Evolutionary conservation across 768 basidiomycete species (phyloP), one percentile per base, ranked within the genome.

Genomic region (Boletus fagicola): DNA sequence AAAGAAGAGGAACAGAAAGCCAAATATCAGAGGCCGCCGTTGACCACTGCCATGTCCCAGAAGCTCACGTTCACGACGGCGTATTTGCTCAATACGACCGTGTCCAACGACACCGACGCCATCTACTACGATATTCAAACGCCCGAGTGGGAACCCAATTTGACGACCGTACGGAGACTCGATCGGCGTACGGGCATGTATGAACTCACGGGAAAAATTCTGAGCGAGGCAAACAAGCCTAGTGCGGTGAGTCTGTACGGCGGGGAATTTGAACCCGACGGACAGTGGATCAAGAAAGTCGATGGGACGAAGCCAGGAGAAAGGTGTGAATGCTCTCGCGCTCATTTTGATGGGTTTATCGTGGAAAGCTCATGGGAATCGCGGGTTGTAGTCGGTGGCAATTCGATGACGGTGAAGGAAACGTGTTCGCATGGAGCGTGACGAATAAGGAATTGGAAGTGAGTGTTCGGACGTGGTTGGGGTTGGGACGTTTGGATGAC

Each of bases 51-150:
- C 61, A 62, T 65, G 60, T 62, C 74, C 49, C 66, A 74, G 47
- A 66, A 65, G 52, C 72, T 77, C 33, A 62, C 64, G 36, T 67
- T 78, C 47, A 78, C 76, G 46, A 78, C 76, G 50, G 68, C 75
- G 42, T 68, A 62, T 48, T 51, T 76, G 50, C 68, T 66, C 53
- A 77, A 75, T 56, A 70, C 75, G 59, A 65, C 75, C 39, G 69
- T 77, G 49, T 69, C 77, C 39, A 77, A 73, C 54, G 65, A 57
- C 35, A 69, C 64, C 54, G 77, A 78, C 59, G 64, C 63, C 57
- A 65, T 75, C 53, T 76, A 74, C 68, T 78, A 74, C 56, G 77
- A 78, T 54, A 62, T 78, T 53, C 66, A 71, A 38, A 78, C 76
- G 33, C 75, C 73, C 18, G 65, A 69, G 42, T 75, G 75, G 76